Conservation (phyloP, 2,329 filamentous ascomycete species). For the Cryphonectria radicalis region DNA sequence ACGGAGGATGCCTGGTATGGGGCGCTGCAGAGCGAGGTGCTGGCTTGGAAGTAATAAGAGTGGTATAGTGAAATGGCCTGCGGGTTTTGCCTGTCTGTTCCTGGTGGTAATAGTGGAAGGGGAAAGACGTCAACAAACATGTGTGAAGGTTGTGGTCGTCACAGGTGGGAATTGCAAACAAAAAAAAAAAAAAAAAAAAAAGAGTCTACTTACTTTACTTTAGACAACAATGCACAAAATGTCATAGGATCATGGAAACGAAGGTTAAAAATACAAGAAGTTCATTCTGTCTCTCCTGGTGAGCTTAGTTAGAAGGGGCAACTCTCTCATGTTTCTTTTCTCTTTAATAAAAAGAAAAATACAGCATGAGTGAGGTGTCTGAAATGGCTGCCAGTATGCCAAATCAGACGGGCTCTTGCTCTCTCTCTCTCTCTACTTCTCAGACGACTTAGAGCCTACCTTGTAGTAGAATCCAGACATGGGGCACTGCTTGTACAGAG, state of each 20-base stretch:
- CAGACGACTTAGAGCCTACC: neutral
- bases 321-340: too few species aligned
- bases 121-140: too few species aligned
- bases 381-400: neutral
- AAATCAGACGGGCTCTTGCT: too few species aligned
- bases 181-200: too few species aligned
- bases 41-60: slow-evolving; percentile 43
- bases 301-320: neutral
- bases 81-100: too few species aligned
- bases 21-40: slow-evolving; percentile 42
- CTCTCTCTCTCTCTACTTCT: neutral
- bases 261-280: neutral
- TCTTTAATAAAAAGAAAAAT: too few species aligned
- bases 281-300: neutral
- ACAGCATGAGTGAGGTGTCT: neutral
- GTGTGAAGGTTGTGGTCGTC: too few species aligned
- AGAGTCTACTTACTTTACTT: neutral
- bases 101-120: too few species aligned
- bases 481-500: slow-evolving; percentile 1
- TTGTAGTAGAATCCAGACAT: neutral
- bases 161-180: too few species aligned
- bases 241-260: neutral
- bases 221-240: neutral
- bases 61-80: too few species aligned
- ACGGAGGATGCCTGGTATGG: slow-evolving; percentile 45